These are phyloP conservation scores for Alternaria sp. DNA, from an alignment of 2,329 filamentous ascomycete genomes.

Conservation along the genomic window DNA sequence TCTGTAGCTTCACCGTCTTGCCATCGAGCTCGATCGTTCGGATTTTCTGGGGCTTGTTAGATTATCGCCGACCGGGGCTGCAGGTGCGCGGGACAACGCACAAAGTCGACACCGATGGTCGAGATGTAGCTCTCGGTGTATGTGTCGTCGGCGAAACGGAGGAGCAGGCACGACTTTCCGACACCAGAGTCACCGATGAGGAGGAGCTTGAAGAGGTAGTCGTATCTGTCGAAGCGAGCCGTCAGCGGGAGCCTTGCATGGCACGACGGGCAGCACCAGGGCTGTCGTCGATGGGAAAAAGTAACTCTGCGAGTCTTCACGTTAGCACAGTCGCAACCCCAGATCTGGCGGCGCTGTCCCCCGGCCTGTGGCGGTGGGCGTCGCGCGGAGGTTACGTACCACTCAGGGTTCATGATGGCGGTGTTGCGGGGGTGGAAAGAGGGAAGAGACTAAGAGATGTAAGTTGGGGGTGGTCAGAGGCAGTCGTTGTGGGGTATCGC, in stretches of 20 bases:
- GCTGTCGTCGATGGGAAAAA: conserved; percentile 3
- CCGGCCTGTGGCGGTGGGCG: conserved; percentile 38
- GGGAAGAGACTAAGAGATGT: conserved; percentile 15
- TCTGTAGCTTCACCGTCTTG: conserved; percentile 99
- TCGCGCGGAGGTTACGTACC: conserved; percentile 64
- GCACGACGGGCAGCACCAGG: conserved; percentile 5
- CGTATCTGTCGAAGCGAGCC: conserved; percentile 74
- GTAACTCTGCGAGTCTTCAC: conserved; percentile 31
- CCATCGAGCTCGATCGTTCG: conserved; percentile 98
- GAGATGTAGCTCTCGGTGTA: conserved; percentile 99
- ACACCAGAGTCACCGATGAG: conserved; percentile 99
- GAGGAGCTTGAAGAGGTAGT: conserved; percentile 99
- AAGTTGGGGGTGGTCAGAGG: conserved; percentile 16
- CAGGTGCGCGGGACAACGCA: conserved; percentile 37
- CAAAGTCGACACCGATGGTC: conserved; percentile 97
- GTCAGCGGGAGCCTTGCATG: conserved; percentile 27
- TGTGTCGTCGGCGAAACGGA: conserved; percentile 89
- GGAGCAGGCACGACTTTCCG: conserved; percentile 97
- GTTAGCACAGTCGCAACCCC: conserved; percentile 32
- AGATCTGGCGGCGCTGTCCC: conserved; percentile 11
- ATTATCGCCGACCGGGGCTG: conserved; percentile 32
- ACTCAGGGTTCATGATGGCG: conserved; percentile 88
- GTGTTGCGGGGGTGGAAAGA: conserved; percentile 16
- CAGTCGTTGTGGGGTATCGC: conserved; percentile 30
- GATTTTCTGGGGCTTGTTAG: conserved; percentile 78